phyloP scores from a whole-genome alignment of 768 basidiomycete species.

The Xanthoconium purpureum region DNA sequence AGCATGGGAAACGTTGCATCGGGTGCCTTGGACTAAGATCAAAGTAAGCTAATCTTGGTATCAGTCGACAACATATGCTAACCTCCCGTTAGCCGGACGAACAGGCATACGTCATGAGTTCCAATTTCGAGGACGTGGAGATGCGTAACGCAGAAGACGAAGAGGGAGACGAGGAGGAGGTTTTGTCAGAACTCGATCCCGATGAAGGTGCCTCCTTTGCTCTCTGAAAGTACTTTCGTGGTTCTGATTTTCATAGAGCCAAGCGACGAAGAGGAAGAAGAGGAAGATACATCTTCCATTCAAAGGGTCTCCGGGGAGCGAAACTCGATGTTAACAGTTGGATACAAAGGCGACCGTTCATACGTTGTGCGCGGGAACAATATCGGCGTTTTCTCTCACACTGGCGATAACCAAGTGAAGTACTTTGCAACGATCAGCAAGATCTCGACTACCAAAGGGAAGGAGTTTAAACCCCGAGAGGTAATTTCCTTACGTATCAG shows the following conservation, averaged over 20 bases:
- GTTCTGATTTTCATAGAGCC: conserved; percentile 41
- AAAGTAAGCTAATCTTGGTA: conserved; percentile 48
- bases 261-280: conserved; percentile 38
- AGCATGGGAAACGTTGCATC: conserved; percentile 80
- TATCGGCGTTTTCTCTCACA: conserved; percentile 86
- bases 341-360: conserved; percentile 92
- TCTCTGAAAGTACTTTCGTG: neutral
- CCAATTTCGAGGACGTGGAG: conserved; percentile 78
- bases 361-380: conserved; percentile 91
- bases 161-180: conserved; percentile 77
- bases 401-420: conserved; percentile 66
- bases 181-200: conserved; percentile 62
- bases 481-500: conserved; percentile 39
- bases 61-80: neutral
- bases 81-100: conserved; percentile 63
- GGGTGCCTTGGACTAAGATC: conserved; percentile 70
- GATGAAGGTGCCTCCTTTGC: conserved; percentile 48
- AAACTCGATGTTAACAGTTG: conserved; percentile 89
- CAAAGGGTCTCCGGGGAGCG: conserved; percentile 52
- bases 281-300: conserved; percentile 36
- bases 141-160: conserved; percentile 79
- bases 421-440: conserved; percentile 87
- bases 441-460: conserved; percentile 74
- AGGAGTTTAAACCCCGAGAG: conserved; percentile 81
- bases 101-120: conserved; percentile 74